Evolutionary conservation across 2,329 filamentous ascomycete genomes (phyloP).

Genomic region (Ilyonectria mors-panacis): DNA sequence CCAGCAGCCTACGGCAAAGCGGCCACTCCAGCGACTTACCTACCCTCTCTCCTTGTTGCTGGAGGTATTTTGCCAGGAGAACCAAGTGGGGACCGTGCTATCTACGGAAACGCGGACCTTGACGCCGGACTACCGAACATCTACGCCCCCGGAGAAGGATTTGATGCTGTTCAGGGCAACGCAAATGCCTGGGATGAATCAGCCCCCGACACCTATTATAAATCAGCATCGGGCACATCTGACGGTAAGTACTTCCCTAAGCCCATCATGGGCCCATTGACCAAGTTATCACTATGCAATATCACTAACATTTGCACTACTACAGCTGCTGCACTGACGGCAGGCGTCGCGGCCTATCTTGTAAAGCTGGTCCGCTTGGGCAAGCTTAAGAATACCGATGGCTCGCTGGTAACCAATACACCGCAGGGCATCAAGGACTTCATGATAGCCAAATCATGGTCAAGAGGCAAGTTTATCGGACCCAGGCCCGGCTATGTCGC

Average conservation of each 20-base stretch:
- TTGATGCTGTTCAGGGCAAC: neutral
- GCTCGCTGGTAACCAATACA: neutral
- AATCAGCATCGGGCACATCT: neutral
- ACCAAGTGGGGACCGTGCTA: neutral
- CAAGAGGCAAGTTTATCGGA: neutral
- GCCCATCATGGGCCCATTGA: no score
- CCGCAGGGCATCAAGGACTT: neutral
- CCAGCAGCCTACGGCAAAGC: neutral
- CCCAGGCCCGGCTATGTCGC: no score
- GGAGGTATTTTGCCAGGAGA: neutral
- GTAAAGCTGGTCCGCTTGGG: neutral
- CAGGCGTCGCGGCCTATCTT: slow-evolving; percentile 6
- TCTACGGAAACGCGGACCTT: neutral
- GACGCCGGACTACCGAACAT: slow-evolving; percentile 2
- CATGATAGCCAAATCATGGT: slow-evolving; percentile 1
- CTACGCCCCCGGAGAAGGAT: neutral
- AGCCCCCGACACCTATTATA: neutral
- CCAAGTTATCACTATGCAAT: no score
- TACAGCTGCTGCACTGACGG: neutral
- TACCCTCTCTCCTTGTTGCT: neutral
- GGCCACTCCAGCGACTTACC: neutral
- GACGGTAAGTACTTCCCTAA: neutral
- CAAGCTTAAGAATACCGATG: neutral
- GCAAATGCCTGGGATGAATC: no score
- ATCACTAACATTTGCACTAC: no score